Conservation (phyloP, 2,329 filamentous ascomycete species). For the Aspergillus sojae region DNA sequence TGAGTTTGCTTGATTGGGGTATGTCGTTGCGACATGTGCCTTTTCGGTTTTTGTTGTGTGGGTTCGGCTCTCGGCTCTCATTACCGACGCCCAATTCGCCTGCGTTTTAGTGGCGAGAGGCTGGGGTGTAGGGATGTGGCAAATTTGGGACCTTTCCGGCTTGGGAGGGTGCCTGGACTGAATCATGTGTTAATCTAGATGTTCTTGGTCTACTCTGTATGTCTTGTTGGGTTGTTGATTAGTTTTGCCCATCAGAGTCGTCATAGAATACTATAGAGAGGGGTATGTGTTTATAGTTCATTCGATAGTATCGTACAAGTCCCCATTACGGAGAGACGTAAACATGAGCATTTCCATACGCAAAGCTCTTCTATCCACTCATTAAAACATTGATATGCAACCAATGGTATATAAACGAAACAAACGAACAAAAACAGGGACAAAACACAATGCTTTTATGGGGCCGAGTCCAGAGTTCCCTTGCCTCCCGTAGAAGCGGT, state of each 20-base stretch:
- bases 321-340: not conserved
- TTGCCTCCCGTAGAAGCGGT: constrained; percentile 53
- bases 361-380: constrained; percentile 8
- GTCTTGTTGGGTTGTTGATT: not conserved
- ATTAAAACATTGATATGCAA: constrained; percentile 2
- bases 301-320: constrained; percentile 4
- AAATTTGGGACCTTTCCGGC: not conserved
- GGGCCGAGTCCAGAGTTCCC: constrained; percentile 56
- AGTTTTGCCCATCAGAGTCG: not conserved
- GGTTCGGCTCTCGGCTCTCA: not conserved
- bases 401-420: constrained; percentile 10
- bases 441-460: constrained; percentile 18
- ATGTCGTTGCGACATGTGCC: not conserved
- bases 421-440: not conserved
- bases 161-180: not conserved
- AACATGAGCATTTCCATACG: not conserved
- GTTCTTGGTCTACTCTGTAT: not conserved
- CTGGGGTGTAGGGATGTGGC: not conserved
- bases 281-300: not conserved
- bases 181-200: not conserved
- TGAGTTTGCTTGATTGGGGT: not conserved
- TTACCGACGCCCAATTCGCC: not conserved
- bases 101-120: not conserved
- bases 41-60: not conserved
- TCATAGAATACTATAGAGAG: not conserved